phyloP scores from a whole-genome alignment of 805 yeast species.

The Teunomyces gatunensis region DNA sequence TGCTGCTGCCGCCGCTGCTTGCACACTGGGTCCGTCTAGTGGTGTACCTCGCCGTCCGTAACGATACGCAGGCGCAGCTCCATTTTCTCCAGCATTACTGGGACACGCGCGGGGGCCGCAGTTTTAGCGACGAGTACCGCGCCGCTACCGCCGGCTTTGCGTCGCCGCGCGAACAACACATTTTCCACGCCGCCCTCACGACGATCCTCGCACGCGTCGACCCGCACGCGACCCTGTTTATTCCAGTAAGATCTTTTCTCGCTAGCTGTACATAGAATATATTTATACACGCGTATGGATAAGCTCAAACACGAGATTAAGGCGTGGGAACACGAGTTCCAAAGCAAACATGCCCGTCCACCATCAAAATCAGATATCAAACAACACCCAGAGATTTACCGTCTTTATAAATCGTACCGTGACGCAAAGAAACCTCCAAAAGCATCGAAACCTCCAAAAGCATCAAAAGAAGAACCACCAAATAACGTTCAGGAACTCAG shows the following conservation, averaged over 20 bases:
- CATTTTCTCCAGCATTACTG: constrained; percentile 31
- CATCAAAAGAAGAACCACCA: constrained; percentile 7
- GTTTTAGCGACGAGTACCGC: constrained; percentile 19
- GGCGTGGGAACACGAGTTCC: constrained; percentile 39
- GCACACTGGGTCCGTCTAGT: constrained; percentile 32
- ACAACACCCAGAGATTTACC: constrained; percentile 22
- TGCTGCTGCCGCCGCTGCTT: constrained; percentile 1
- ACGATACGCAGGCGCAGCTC: constrained; percentile 22
- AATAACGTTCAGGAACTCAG: constrained; percentile 48
- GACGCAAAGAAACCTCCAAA: constrained; percentile 4
- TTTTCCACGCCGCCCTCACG: constrained; percentile 21
- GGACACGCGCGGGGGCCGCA: constrained; percentile 22
- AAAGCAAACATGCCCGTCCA: constrained; percentile 21
- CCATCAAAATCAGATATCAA: constrained; percentile 38
- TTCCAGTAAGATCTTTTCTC: constrained; percentile 35
- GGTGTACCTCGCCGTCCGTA: constrained; percentile 30
- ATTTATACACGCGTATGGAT: constrained; percentile 1
- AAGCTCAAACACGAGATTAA: constrained; percentile 31
- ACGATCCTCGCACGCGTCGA: constrained; percentile 16
- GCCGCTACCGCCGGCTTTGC: constrained; percentile 16
- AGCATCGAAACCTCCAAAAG: background rate
- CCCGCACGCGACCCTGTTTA: constrained; percentile 42
- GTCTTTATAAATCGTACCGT: constrained; percentile 33
- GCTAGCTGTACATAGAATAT: constrained; percentile 2
- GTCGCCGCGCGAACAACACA: constrained; percentile 19